These are phyloP conservation scores for Leucocoprinus leucothites DNA, from an alignment of 768 basidiomycete species.

Conservation along the genomic window DNA sequence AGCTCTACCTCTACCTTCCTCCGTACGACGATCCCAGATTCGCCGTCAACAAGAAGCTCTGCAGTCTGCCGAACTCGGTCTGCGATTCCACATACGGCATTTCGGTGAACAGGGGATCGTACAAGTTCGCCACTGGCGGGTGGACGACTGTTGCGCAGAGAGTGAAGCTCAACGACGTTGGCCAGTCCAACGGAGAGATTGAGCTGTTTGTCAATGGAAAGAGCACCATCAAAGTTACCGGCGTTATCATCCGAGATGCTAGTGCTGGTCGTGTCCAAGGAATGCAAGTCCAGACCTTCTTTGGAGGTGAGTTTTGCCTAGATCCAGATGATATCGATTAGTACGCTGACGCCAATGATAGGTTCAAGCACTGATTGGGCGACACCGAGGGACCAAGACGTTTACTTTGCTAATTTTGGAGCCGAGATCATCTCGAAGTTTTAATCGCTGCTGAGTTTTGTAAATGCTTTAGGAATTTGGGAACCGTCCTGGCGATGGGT, in stretches of 20 bases:
- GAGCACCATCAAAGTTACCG: conserved; percentile 48
- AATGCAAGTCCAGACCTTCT: conserved; percentile 66
- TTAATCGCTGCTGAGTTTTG: background rate
- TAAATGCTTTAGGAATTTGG: background rate
- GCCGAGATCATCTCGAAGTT: conserved; percentile 35
- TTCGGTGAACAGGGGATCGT: conserved; percentile 28
- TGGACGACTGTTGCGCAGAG: conserved; percentile 66
- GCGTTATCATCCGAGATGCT: conserved; percentile 47
- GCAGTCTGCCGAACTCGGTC: conserved; percentile 37
- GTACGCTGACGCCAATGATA: conserved; percentile 15
- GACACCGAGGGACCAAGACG: conserved; percentile 52
- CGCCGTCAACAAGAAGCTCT: conserved; percentile 40
- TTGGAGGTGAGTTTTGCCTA: conserved; percentile 44
- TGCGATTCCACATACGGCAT: conserved; percentile 39
- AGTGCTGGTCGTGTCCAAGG: conserved; percentile 49
- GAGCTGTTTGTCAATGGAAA: conserved; percentile 57
- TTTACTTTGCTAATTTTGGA: conserved; percentile 63
- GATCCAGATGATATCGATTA: background rate
- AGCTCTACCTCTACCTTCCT: conserved; percentile 65
- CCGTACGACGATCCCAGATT: conserved; percentile 32
- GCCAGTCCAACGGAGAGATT: conserved; percentile 61
- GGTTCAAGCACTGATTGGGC: conserved; percentile 49
- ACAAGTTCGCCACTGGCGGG: conserved; percentile 50
- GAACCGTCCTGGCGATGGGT: conserved; percentile 1
- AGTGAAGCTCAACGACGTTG: conserved; percentile 64